Evolutionary conservation across 208 protist genomes (phyloP), one percentile per base, ranked within the genome.

Genomic region (Novymonas esmeraldas): DNA sequence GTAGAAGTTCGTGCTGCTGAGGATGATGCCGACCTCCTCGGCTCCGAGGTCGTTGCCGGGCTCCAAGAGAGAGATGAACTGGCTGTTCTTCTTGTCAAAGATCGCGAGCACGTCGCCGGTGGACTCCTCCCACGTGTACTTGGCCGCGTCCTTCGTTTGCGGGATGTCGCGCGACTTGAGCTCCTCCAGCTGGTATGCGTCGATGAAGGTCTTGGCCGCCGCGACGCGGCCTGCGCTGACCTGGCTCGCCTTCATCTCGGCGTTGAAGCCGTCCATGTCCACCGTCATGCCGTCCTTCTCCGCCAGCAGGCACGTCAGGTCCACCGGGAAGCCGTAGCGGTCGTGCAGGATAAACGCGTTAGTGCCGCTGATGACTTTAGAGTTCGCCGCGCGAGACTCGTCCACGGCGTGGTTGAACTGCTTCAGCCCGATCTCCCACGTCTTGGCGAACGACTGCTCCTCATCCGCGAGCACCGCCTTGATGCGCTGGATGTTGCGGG

Each of bases 271-370:
- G 28, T 93, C 81, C 50, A 95, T 60, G 56, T 98, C 92, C 14
- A 98, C 95, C 41, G 50, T 76, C 80, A 96, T 88, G 51, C 77
- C 79, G 20, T 72, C 84, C 89, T 99, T 99, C 63, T 98, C 90
- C 4, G 98, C 98, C 78, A 99, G 98, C 42, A 99, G 77, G 28
- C 86, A 85, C 18, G 98, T 99, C 18, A 99, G 90, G 75, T 99
- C 98, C 29, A 99, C 81, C 10, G 98, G 98, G 81, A 99, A 99
- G 67, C 98, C 98, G 84, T 98, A 99, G 64, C 97, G 94, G 74
- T 98, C 96, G 70, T 98, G 97, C 18, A 99, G 87, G 29, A 92
- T 84, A 69, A 98, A 98, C 9, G 96, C 95, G 51, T 98, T 82
- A 9, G 77, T 57, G 52, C 90, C 97, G 63, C 81, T 82, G 76